Base-by-base conservation (phyloP, 2,329 filamentous ascomycete genomes). In the Aspergillus terreus region DNA sequence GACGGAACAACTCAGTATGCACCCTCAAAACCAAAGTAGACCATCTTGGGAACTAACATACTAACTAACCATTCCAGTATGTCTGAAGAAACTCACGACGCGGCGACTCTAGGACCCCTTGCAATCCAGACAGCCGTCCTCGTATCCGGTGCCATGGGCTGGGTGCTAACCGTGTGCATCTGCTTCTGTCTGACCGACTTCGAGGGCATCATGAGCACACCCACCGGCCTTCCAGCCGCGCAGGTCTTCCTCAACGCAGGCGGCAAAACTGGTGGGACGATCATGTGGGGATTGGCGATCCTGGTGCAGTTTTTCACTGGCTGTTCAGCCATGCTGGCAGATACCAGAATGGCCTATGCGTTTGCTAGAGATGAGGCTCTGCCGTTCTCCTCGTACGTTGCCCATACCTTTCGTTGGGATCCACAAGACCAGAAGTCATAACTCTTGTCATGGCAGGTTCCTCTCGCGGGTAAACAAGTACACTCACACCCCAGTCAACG, bases 51-150 rank as follows among this genome's bases (percentile, higher is more conserved):
- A 21, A 10, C 14, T 9, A 32, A 27, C 12, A 19, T 10, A 42
- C 46, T 41, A 32, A 46, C 25, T 30, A 10, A 10, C 19, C 12
- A 9, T 15, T 19, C 38, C 59, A 80, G 77, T 60, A 85, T 86
- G 78, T 84, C 82, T 2, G 83, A 86, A 71, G 83, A 86, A 68
- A 85, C 81, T 0, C 82, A 84, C 57, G 79, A 86, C 63, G 82
- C 83, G 6, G 82, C 82, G 2, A 74, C 82, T 46, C 75, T 76
- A 53, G 83, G 82, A 0, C 83, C 83, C 3, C 66, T 80, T 14
- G 82, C 83, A 4, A 86, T 86, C 51, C 71, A 77, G 53, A 74
- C 73, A 33, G 82, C 82, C 2, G 80, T 84, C n/a, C 65, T 82
- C 2, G 77, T 85, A 7, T 83, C 82, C 2, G 82, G 82, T 0